Conservation (phyloP, 1,139 yeast genomes). For the Candida labiduridarum region DNA sequence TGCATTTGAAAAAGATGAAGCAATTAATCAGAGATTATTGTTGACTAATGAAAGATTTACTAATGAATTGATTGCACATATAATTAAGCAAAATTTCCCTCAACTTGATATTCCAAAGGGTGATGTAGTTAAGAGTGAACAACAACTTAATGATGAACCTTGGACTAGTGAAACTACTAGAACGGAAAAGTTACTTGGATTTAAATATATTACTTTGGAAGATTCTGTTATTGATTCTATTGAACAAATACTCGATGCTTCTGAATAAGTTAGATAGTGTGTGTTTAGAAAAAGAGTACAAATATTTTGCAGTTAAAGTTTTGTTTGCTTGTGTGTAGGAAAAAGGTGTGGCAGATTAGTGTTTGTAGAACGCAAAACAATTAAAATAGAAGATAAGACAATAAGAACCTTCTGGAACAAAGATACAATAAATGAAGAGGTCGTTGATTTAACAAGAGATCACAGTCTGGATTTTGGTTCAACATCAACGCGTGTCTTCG, state of each 20-base stretch:
- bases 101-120: constrained; percentile 15
- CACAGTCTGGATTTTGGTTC: too few relatives aligned
- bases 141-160: constrained; percentile 3
- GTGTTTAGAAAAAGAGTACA: neutral
- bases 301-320: too few relatives aligned
- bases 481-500: too few relatives aligned
- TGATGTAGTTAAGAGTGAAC: constrained; percentile 7
- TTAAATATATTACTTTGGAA: constrained; percentile 35
- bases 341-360: too few relatives aligned
- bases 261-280: neutral
- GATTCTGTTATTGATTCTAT: constrained; percentile 40
- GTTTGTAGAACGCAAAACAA: too few relatives aligned
- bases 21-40: constrained; percentile 31
- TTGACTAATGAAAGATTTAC: constrained; percentile 28
- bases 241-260: constrained; percentile 33
- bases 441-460: too few relatives aligned
- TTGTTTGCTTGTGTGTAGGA: neutral
- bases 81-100: constrained; percentile 24
- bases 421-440: too few relatives aligned
- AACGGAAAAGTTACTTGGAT: constrained; percentile 33
- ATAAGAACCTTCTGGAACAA: too few relatives aligned
- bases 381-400: too few relatives aligned
- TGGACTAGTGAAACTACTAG: constrained; percentile 24
- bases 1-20: constrained; percentile 34
- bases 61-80: constrained; percentile 24